phyloP scores from a whole-genome alignment of 2,329 filamentous ascomycete genomes.

The Penicillium thymicola region DNA sequence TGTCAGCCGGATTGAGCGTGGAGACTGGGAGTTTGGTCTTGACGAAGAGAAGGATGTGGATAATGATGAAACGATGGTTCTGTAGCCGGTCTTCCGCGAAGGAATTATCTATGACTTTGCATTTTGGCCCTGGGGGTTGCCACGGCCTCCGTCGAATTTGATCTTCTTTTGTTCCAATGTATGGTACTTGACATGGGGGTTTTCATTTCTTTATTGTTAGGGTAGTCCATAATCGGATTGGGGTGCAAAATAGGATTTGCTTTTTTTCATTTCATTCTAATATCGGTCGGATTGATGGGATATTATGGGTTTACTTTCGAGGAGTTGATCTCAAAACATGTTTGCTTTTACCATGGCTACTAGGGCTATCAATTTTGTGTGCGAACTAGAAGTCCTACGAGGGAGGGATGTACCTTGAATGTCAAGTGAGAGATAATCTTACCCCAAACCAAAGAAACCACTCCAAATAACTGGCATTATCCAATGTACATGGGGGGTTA shows the following conservation, averaged over 20 bases:
- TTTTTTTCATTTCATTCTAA: not conserved
- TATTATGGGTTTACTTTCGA: not conserved
- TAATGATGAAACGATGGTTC: slow-evolving; percentile 39
- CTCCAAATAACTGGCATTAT: too few species aligned
- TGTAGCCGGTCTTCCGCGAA: slow-evolving; percentile 20
- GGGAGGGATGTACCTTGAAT: not conserved
- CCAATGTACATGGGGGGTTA: too few species aligned
- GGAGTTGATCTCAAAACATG: not conserved
- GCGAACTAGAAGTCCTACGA: not conserved
- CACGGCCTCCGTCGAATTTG: not conserved
- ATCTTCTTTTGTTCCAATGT: slow-evolving; percentile 5
- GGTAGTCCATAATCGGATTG: slow-evolving; percentile 11
- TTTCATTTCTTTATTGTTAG: slow-evolving; percentile 10
- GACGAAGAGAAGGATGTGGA: slow-evolving; percentile 24
- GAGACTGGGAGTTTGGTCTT: slow-evolving; percentile 74
- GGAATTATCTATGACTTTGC: slow-evolving; percentile 1
- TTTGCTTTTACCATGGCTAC: not conserved
- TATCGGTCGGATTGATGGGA: not conserved
- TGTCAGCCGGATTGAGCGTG: slow-evolving; percentile 80
- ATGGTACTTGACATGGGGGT: slow-evolving; percentile 15
- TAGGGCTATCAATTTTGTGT: not conserved
- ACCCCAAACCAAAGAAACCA: too few species aligned
- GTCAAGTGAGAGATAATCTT: too few species aligned
- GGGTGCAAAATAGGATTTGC: slow-evolving; percentile 17
- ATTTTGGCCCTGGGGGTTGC: not conserved